Conservation (phyloP, 2,329 filamentous ascomycete genomes). For the Fusarium piperis region DNA sequence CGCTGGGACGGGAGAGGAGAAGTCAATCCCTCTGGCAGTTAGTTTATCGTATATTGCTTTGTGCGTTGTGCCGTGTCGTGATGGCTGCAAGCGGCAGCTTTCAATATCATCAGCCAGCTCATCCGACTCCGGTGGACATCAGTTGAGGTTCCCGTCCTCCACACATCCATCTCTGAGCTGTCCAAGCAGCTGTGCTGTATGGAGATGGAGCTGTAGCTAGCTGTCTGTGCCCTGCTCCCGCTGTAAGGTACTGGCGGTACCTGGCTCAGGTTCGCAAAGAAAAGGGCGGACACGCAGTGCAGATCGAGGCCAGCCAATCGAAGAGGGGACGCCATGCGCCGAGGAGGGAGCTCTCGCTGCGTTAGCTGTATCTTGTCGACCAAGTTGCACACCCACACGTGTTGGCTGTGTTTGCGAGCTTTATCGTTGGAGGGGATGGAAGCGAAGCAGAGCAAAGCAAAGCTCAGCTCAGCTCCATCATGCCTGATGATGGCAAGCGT, state of each 20-base stretch:
- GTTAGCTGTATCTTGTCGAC: slow-evolving; percentile 22
- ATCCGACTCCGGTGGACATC: background rate
- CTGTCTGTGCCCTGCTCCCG: slow-evolving; percentile 28
- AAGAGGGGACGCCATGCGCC: slow-evolving; percentile 1
- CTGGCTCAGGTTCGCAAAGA: slow-evolving; percentile 14
- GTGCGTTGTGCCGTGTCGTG: background rate
- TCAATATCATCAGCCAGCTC: background rate
- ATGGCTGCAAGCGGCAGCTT: background rate
- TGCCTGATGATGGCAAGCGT: slow-evolving; percentile 7
- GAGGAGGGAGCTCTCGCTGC: slow-evolving; percentile 17
- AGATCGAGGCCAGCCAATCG: slow-evolving; percentile 8
- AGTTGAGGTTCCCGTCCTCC: background rate
- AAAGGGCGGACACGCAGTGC: slow-evolving; percentile 13
- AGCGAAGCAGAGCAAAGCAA: background rate
- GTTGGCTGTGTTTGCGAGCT: background rate
- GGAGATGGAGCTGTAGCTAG: background rate
- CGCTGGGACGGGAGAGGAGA: background rate
- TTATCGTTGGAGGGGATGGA: background rate
- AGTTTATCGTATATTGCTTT: slow-evolving; percentile 1
- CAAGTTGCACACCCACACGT: slow-evolving; percentile 20
- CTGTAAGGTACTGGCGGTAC: slow-evolving; percentile 36
- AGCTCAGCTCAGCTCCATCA: background rate
- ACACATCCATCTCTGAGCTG: slow-evolving; percentile 12
- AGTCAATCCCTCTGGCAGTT: background rate
- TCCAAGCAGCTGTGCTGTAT: background rate